Evolutionary conservation across 148 eudicot species (phyloP), one percentile per base, ranked within the genome.

Genomic region (Hydrangea macrophylla): DNA sequence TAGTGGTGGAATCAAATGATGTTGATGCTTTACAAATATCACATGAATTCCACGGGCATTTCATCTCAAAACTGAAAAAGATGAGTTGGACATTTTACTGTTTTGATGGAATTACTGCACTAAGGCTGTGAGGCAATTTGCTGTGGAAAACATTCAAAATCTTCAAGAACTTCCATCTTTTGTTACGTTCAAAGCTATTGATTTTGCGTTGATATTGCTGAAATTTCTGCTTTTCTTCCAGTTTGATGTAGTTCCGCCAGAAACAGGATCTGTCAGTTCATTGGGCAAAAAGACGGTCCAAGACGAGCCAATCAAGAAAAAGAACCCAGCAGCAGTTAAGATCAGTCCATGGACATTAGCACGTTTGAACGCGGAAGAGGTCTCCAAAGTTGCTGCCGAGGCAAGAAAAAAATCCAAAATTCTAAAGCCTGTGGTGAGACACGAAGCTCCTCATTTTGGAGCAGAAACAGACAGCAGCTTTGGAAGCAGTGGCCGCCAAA

Each of bases 261-360:
- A 95, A 17, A 84, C 89, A n/a, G 88, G 74, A 36, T 95, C 99
- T 9, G 96, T 95, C 28, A 95, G 97, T 67, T 95, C 99, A 32
- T 76, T 81, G 7, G 96, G 99, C 39, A 95, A 87, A 72, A 87
- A 79, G 76, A 76, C 76, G 25, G 65, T 71, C 2, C 9, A 48
- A 26, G 97, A 89, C 25, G 96, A 91, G 69, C 87, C 83, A 44
- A 67, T 71, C 56, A 95, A 87, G 92, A 95, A 84, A 64, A 94
- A 87, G 85, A 91, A 82, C 51, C 76, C 88, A 1, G 82, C 92
- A 9, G 66, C 88, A 15, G 99, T 95, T 58, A 95, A 91, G 77
- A 95, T 95, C 66, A 95, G 99, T 60, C 99, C 99, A 10, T 95
- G 99, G 99, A 75, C 97, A 7, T 76, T 95, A 25, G 96, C 99